These are phyloP conservation scores for Termitomyces sp. DNA, from an alignment of 768 basidiomycete species.

Conservation along the genomic window DNA sequence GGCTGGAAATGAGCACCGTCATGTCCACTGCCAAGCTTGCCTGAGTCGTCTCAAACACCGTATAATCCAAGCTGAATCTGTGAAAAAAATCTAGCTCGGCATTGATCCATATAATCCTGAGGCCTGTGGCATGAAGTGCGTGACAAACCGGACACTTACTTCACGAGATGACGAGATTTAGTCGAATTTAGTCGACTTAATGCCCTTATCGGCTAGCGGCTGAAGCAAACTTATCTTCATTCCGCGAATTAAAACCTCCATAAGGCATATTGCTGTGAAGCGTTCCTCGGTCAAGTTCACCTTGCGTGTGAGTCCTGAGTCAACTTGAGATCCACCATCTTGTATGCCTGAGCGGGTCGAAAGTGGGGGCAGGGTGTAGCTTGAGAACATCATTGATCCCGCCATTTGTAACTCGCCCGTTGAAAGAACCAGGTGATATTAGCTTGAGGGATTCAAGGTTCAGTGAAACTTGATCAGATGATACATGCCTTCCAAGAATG, in stretches of 20 bases:
- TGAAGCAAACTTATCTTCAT: neutral
- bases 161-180: neutral
- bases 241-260: neutral
- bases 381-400: neutral
- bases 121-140: neutral
- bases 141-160: neutral
- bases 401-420: neutral
- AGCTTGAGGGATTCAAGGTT: neutral
- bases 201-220: neutral
- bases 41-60: neutral
- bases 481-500: neutral
- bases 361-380: neutral
- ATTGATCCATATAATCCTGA: no score
- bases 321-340: neutral
- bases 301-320: neutral
- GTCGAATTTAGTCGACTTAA: neutral
- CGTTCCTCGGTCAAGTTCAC: no score
- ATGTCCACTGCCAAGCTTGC: neutral
- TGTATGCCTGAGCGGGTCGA: neutral
- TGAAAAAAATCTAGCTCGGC: neutral
- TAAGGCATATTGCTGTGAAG: constrained; percentile 5
- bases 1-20: no score
- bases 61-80: neutral
- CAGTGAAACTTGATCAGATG: neutral
- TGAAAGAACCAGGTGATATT: neutral